Conservation (phyloP, 2,329 filamentous ascomycete species). For the Hypoxylon sp. region DNA sequence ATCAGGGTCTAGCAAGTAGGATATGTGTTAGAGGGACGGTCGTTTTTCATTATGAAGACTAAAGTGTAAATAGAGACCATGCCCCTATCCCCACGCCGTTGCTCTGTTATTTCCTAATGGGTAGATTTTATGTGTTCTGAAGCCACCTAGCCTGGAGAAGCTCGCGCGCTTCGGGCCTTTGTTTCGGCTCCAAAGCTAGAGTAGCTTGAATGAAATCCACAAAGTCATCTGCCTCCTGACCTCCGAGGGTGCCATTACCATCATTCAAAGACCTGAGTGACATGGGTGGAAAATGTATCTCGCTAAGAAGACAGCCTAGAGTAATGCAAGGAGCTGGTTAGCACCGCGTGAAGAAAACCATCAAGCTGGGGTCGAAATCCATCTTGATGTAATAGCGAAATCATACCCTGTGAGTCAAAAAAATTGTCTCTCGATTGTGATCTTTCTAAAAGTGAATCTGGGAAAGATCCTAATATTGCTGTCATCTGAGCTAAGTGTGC, state of each 20-base stretch:
- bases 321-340: not conserved
- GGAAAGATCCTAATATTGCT: not conserved
- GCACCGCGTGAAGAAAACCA: not conserved
- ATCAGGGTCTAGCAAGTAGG: too few relatives aligned
- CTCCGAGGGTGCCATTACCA: not conserved
- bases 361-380: not conserved
- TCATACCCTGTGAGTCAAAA: not conserved
- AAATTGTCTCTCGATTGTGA: not conserved
- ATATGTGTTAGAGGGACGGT: too few relatives aligned
- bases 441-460: not conserved
- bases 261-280: slow-evolving; percentile 2
- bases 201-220: not conserved
- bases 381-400: not conserved
- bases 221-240: not conserved
- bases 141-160: not conserved
- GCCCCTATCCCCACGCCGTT: too few relatives aligned
- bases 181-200: not conserved
- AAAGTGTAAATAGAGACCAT: not conserved
- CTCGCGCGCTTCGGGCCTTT: not conserved
- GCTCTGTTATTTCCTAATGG: too few relatives aligned
- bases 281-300: not conserved
- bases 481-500: not conserved
- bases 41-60: not conserved
- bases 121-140: not conserved
- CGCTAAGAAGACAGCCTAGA: not conserved